Conservation (phyloP, 139 green algal genomes). For the Chlorella sp. region DNA sequence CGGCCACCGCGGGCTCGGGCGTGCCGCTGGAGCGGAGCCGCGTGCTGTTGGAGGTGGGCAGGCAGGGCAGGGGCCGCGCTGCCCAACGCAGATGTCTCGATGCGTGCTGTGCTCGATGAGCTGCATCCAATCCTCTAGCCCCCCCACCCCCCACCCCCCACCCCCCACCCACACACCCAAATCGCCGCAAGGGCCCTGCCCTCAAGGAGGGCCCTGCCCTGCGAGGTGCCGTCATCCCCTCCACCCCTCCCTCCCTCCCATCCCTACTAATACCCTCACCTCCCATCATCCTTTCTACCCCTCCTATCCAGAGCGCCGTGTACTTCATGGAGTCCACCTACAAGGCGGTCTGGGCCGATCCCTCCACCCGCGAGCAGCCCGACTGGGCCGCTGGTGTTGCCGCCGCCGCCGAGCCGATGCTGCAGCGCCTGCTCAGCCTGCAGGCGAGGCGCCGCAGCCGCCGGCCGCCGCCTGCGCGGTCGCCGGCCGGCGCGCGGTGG, state of each 20-base stretch:
- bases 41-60: too few relatives aligned
- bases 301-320: slow-evolving; percentile 35
- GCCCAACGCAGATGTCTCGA: too few relatives aligned
- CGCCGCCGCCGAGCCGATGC: slow-evolving; percentile 38
- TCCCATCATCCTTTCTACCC: not conserved
- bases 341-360: slow-evolving; percentile 40
- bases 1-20: slow-evolving; percentile 15
- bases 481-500: too few relatives aligned
- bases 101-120: too few relatives aligned
- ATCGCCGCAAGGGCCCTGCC: too few relatives aligned
- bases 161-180: too few relatives aligned
- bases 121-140: too few relatives aligned
- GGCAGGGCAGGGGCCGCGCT: not conserved
- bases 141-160: too few relatives aligned
- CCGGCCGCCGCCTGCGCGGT: not conserved
- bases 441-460: not conserved
- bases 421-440: slow-evolving; percentile 42
- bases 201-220: not conserved
- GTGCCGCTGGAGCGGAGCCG: not conserved
- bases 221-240: not conserved
- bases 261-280: not conserved
- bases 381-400: slow-evolving; percentile 17
- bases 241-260: not conserved
- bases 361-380: slow-evolving; percentile 1
- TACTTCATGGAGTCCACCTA: slow-evolving; percentile 43